Base-by-base conservation (phyloP, 768 basidiomycete genomes). In the Omphalotus guepiniiformis region DNA sequence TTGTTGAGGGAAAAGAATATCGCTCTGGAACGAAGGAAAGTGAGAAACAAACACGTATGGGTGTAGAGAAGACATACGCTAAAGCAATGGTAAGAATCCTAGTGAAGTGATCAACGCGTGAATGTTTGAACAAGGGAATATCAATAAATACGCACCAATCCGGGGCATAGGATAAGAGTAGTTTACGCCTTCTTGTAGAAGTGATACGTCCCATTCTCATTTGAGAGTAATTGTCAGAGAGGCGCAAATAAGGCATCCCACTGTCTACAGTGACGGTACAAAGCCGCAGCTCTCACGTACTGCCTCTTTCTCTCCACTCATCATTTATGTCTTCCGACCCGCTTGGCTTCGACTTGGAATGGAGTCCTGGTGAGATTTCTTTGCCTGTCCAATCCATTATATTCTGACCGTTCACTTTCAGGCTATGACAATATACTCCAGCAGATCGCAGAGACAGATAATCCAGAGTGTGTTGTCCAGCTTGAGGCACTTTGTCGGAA, bases 81-180 rank as follows among this genome's bases (percentile, higher is more conserved):
- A 89, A 64, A 19, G 69, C 57, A 40, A 89, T 72, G 6, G 85
- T 88, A 18, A 90, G 58, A 34, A 79, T 59, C 89, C 89, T 90
- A 50, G 4, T 22, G 26, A 49, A 22, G 16, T 8, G 28, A 3
- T 22, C 9, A 21, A 36, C 21, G 26, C 4, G 4, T 30, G 18
- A 37, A 26, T n/a, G 8, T 23, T 7, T 48, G 28, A 27, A 37
- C 6, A 3, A 37, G 23, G 21, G 15, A 42, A 30, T 23, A 39
- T n/a, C 28, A 51, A 11, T 15, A 38, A 13, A 6, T 12, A 51
- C 79, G 46, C 51, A 88, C 88, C 88, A 91, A 56, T 91, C 88
- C 0, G 85, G 84, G 19, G 78, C 75, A 65, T 91, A 90, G 3
- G 83, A 84, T 32, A 70, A 56, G 18, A 87, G 50, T 8, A 88